These are phyloP conservation scores for Suhomyces panamericanus DNA, from an alignment of 1,139 yeast species.

Conservation along the genomic window DNA sequence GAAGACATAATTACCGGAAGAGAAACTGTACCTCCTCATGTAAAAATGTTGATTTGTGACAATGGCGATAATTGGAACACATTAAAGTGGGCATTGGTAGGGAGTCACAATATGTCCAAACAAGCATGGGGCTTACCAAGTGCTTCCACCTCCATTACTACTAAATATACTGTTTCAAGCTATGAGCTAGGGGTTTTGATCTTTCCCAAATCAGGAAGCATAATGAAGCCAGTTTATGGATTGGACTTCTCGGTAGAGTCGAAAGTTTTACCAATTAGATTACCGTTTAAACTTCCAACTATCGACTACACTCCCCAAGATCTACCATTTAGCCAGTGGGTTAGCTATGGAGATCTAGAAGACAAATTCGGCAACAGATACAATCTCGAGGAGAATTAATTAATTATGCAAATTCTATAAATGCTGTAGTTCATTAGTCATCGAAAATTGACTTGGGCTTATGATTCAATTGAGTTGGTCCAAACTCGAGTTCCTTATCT, in stretches of 20 bases:
- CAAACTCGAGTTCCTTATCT: constrained; percentile 21
- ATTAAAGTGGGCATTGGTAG: constrained; percentile 62
- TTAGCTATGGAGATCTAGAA: constrained; percentile 22
- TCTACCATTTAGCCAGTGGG: constrained; percentile 48
- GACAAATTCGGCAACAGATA: constrained; percentile 26
- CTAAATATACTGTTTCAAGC: constrained; percentile 32
- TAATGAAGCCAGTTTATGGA: constrained; percentile 40
- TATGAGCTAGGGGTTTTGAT: constrained; percentile 58
- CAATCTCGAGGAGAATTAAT: constrained; percentile 8
- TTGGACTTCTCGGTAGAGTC: constrained; percentile 29
- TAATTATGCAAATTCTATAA: background rate
- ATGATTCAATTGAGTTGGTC: constrained; percentile 37
- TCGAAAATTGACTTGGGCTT: constrained; percentile 40
- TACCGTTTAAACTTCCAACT: constrained; percentile 60
- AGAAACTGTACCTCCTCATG: constrained; percentile 41
- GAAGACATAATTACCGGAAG: constrained; percentile 27
- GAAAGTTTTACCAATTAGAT: constrained; percentile 35
- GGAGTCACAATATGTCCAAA: constrained; percentile 64
- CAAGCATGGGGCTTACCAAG: constrained; percentile 63
- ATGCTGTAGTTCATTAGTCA: background rate
- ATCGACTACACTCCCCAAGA: constrained; percentile 38
- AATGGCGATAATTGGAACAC: constrained; percentile 50
- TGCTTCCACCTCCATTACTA: constrained; percentile 19
- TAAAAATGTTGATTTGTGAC: constrained; percentile 42
- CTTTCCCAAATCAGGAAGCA: constrained; percentile 20